Percentiles rank a stretch among this genome's conserved stretches.
phyloP scores from a whole-genome alignment of 2,329 filamentous ascomycete species.

The Trichoderma lentiforme region DNA sequence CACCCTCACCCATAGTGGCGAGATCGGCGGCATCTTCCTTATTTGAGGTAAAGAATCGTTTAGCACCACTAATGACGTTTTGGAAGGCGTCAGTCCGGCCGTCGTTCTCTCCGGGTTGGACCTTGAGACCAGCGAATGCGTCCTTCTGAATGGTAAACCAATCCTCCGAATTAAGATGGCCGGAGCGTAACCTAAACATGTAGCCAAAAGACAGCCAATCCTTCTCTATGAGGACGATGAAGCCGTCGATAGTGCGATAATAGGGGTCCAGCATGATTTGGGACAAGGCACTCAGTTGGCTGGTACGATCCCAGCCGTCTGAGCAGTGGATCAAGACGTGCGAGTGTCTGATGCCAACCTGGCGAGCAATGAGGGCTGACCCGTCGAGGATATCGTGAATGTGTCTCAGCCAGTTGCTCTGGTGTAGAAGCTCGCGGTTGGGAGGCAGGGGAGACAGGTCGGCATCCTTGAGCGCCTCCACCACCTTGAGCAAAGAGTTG shows the following conservation, averaged over 20 bases:
- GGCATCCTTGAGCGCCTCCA: constrained; percentile 88
- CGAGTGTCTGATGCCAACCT: constrained; percentile 87
- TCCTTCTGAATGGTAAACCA: constrained; percentile 92
- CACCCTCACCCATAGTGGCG: constrained; percentile 45
- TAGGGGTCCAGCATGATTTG: constrained; percentile 95
- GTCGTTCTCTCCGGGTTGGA: constrained; percentile 60
- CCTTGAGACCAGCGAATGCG: constrained; percentile 60
- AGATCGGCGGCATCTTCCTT: constrained; percentile 56
- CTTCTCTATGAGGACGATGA: constrained; percentile 92
- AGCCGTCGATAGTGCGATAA: constrained; percentile 89
- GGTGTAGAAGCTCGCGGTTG: constrained; percentile 73
- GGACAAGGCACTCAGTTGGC: constrained; percentile 85
- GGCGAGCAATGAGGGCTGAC: constrained; percentile 76
- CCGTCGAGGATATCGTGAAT: constrained; percentile 82
- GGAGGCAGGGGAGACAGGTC: constrained; percentile 81
- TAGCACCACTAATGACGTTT: constrained; percentile 81
- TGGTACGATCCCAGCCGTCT: constrained; percentile 96
- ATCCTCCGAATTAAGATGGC: constrained; percentile 83
- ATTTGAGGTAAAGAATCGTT: constrained; percentile 80
- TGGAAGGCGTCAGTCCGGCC: constrained; percentile 73
- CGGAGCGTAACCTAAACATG: constrained; percentile 92
- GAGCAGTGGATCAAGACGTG: constrained; percentile 97
- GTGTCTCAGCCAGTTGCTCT: constrained; percentile 89
- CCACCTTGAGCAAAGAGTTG: constrained; percentile 79
- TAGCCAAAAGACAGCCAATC: constrained; percentile 98